These are phyloP conservation scores for Panaeolus cyanescens DNA, from an alignment of 768 basidiomycete genomes.

Conservation along the genomic window DNA sequence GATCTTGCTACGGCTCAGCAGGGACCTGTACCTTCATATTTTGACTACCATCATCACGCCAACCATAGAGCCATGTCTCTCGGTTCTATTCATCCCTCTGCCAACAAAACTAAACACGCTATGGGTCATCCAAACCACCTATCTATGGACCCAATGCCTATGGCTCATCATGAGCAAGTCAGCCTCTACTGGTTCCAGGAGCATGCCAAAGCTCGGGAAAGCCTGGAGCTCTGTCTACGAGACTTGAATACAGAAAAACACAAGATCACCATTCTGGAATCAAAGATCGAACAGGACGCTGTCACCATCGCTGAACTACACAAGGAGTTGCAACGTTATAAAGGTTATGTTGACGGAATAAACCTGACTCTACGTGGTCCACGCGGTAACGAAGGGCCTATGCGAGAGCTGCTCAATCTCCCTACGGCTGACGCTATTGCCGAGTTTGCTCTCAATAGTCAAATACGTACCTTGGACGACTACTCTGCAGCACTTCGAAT, in stretches of 20 bases:
- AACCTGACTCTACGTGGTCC: neutral
- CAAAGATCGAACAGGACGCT: slow-evolving; percentile 17
- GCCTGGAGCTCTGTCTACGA: slow-evolving; percentile 16
- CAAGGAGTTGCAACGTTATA: neutral
- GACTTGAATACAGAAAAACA: slow-evolving; percentile 18
- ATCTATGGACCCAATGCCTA: slow-evolving; percentile 5
- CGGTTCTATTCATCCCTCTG: neutral
- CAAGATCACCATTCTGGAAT: slow-evolving; percentile 16
- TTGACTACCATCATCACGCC: slow-evolving; percentile 1
- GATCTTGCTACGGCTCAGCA: slow-evolving; percentile 6
- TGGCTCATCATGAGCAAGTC: slow-evolving; percentile 1
- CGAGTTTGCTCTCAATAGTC: slow-evolving; percentile 7
- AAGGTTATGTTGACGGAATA: neutral
- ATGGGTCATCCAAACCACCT: neutral
- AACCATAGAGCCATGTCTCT: neutral
- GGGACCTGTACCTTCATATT: neutral
- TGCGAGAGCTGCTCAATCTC: neutral
- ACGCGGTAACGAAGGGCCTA: neutral
- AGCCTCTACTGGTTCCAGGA: slow-evolving; percentile 18
- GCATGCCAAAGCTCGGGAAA: slow-evolving; percentile 18
- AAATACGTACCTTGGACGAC: slow-evolving; percentile 39
- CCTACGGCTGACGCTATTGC: neutral
- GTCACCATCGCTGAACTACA: slow-evolving; percentile 16
- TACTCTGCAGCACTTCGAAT: slow-evolving; percentile 51
- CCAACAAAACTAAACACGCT: neutral